A percentile compares a stretch with the other conserved stretches of the same genome.
These are phyloP conservation scores for Rhizoctonia solani DNA, from an alignment of 1,284 basidiomycete species.

Conservation along the genomic window DNA sequence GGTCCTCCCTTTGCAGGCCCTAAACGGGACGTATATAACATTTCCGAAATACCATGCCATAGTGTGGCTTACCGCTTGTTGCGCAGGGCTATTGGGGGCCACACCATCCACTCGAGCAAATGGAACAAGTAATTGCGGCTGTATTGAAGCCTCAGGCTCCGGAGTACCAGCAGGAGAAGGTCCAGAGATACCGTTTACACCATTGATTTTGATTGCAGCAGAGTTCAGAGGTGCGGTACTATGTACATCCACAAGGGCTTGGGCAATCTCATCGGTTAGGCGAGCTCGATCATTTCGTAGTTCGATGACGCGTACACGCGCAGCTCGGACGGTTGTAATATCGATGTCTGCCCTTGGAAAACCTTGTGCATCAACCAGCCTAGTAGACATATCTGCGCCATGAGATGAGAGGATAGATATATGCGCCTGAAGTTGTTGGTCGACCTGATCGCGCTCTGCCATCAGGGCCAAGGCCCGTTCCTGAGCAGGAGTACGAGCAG, in stretches of 20 bases:
- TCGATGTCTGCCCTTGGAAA: slow-evolving; percentile 85
- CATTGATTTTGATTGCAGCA: slow-evolving; percentile 32
- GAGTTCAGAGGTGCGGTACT: slow-evolving; percentile 50
- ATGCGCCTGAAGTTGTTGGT: slow-evolving; percentile 64
- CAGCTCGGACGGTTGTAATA: slow-evolving; percentile 77
- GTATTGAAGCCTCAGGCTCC: slow-evolving; percentile 24
- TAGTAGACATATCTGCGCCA: slow-evolving; percentile 51
- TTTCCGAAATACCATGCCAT: not conserved
- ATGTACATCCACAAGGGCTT: slow-evolving; percentile 69
- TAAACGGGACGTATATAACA: slow-evolving; percentile 44
- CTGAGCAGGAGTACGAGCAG: slow-evolving; percentile 32
- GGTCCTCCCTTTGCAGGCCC: slow-evolving; percentile 72
- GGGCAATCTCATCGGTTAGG: slow-evolving; percentile 68
- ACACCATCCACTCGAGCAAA: slow-evolving; percentile 82
- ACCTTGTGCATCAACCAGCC: slow-evolving; percentile 80
- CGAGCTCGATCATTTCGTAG: slow-evolving; percentile 75
- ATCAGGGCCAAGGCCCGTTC: slow-evolving; percentile 65
- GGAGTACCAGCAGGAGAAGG: slow-evolving; percentile 23
- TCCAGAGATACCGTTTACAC: not conserved
- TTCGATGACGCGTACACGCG: slow-evolving; percentile 71
- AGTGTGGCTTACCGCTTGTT: slow-evolving; percentile 65
- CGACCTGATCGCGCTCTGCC: slow-evolving; percentile 62
- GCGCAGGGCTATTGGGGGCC: slow-evolving; percentile 75
- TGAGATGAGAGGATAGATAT: slow-evolving; percentile 63
- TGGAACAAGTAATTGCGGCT: slow-evolving; percentile 12